Base-by-base conservation (phyloP, 1,284 basidiomycete genomes). In the Microbotryum violaceum region DNA sequence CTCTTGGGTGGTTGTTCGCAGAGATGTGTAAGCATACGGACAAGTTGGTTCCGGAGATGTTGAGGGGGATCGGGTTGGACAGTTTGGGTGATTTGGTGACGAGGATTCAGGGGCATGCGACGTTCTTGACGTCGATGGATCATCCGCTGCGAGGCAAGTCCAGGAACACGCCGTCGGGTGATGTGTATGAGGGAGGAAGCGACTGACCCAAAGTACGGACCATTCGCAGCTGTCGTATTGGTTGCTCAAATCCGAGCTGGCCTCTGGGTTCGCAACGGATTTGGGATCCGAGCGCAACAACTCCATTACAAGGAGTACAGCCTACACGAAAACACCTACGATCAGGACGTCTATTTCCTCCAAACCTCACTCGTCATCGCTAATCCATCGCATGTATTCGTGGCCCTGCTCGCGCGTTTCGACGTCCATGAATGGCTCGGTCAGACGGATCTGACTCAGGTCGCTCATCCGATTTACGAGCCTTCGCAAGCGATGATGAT, bases 261-360 rank as follows among this genome's bases (percentile, higher is more conserved):
- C 3, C 81, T 97, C 23, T 99, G 96, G 96, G 93, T 97, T 5
- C 87, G 94, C 57, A 99, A 99, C 70, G 96, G 96, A 3, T 90
- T 92, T 70, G 89, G 88, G 7, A 93, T 98, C 69, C 86, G 94
- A 2, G 90, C 91, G 1, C 96, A 98, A 74, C 82, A 93, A n/a
- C 81, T 94, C 59, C 93, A 98, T 75, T 99, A 98, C 75, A 87
- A 92, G 49, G 94, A 98, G 74, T 91, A 91, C 74, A 88, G 89
- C 81, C 83, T 97, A 58, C 86, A 94, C 31, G 96, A 97, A 75
- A 82, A 91, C 12, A 97, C 94, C 73, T 93, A 94, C 74, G 94
- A 98, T 75, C 92, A 97, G 74, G 94, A 98, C 70, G 79, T 98
- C 31, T 96, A 87, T 79, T 83, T 97, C 62, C 80, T 98, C 6